Conservation (phyloP, 2,329 filamentous ascomycete species). For the Microthyrium microscopicum region DNA sequence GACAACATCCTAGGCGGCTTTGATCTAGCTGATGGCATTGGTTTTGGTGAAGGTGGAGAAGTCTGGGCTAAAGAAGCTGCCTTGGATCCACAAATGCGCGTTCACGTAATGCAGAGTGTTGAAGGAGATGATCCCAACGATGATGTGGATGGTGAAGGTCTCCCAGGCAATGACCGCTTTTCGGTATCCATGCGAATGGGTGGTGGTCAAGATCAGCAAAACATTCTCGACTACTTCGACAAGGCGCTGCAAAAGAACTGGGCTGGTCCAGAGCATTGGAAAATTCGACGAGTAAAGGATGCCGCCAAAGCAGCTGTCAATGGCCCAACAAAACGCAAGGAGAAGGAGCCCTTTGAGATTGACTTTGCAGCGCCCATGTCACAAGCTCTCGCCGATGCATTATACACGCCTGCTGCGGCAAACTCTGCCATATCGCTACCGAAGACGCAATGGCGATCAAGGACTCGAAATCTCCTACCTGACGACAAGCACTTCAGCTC, state of each 20-base stretch:
- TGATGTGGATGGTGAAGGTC: conserved; percentile 30
- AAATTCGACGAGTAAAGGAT: conserved; percentile 82
- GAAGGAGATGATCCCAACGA: conserved; percentile 18
- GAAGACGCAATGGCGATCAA: conserved; percentile 91
- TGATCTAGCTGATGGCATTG: conserved; percentile 47
- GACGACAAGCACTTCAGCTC: conserved; percentile 99
- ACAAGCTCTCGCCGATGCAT: conserved; percentile 50
- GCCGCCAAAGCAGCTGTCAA: conserved; percentile 41
- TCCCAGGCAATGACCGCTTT: conserved; percentile 45
- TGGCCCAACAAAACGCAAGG: conserved; percentile 54
- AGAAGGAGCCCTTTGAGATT: conserved; percentile 92
- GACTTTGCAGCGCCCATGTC: conserved; percentile 70
- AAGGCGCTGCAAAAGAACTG: conserved; percentile 94
- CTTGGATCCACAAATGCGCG: conserved; percentile 68
- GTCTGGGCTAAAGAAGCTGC: conserved; percentile 87
- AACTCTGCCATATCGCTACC: conserved; percentile 71
- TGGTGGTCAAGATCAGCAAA: conserved; percentile 62
- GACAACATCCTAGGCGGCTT: conserved; percentile 47
- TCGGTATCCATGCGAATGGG: conserved; percentile 61
- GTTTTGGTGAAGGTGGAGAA: conserved; percentile 91
- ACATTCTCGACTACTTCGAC: conserved; percentile 96
- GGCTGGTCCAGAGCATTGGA: conserved; percentile 97
- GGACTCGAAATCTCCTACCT: conserved; percentile 78
- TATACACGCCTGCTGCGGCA: conserved; percentile 67
- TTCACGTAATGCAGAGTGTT: conserved; percentile 47